A percentile compares a stretch with the other conserved stretches of the same genome.
Evolutionary conservation across 257 asterid species (phyloP).

Genomic region (Petunia axillaris): DNA sequence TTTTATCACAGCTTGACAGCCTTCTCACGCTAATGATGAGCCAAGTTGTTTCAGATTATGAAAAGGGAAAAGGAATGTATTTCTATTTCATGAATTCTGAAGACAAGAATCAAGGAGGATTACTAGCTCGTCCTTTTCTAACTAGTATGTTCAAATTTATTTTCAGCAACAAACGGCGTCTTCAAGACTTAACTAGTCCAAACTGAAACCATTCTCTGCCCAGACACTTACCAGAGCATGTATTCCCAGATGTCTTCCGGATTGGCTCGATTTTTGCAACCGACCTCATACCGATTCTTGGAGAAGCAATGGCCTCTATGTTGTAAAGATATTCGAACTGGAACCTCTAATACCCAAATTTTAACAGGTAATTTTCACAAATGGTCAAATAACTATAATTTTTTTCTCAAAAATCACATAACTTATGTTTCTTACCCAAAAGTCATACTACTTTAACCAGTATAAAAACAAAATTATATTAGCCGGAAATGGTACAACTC

Average conservation of each 20-base stretch:
- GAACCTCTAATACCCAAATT: conserved; percentile 53
- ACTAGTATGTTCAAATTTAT: conserved; percentile 71
- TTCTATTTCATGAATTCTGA: conserved; percentile 76
- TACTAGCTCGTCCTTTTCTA: conserved; percentile 22
- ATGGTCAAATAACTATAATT: too few relatives aligned
- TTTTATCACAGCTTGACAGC: conserved; percentile 59
- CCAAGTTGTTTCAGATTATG: conserved; percentile 62
- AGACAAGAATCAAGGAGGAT: conserved; percentile 68
- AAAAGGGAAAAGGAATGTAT: conserved; percentile 85
- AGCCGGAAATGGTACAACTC: too few relatives aligned
- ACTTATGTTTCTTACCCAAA: too few relatives aligned
- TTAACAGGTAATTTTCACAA: too few relatives aligned
- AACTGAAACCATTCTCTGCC: conserved; percentile 73
- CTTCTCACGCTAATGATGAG: conserved; percentile 92
- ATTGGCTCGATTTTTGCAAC: conserved; percentile 94
- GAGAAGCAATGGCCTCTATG: conserved; percentile 71
- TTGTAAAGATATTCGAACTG: conserved; percentile 64
- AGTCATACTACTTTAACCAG: too few relatives aligned
- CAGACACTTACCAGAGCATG: conserved; percentile 87
- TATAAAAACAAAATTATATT: too few relatives aligned
- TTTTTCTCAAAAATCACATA: too few relatives aligned
- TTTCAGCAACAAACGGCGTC: conserved; percentile 60
- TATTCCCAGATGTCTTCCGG: conserved; percentile 84
- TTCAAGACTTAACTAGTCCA: conserved; percentile 91
- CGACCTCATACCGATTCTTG: conserved; percentile 70